Conservation (phyloP, 129 eudicot genomes). For the Flaveria linearis region DNA sequence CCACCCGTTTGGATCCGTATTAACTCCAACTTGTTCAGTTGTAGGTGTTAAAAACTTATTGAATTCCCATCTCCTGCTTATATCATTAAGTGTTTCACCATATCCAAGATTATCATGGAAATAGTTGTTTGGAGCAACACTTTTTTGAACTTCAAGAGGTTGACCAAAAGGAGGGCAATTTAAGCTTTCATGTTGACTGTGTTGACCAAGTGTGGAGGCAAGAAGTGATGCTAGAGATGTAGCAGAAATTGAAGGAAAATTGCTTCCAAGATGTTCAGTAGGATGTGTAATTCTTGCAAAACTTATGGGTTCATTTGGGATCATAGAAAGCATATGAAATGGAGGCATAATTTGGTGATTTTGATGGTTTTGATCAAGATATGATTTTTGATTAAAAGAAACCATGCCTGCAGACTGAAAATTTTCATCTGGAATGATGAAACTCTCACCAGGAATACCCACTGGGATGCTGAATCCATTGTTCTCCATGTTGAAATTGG, state of each 20-base stretch:
- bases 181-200: constrained; percentile 33
- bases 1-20: constrained; percentile 50
- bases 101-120: constrained; percentile 26
- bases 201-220: constrained; percentile 41
- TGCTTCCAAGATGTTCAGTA: constrained; percentile 31
- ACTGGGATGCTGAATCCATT: constrained; percentile 41
- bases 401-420: constrained; percentile 33
- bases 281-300: constrained; percentile 18
- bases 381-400: constrained; percentile 41
- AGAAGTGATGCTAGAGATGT: constrained; percentile 51
- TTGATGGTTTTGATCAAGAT: constrained; percentile 39
- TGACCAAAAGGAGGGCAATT: constrained; percentile 32
- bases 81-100: constrained; percentile 39
- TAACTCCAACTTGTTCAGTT: constrained; percentile 23
- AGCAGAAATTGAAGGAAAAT: constrained; percentile 43
- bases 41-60: constrained; percentile 38
- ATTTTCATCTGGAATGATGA: constrained; percentile 39
- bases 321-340: constrained; percentile 33
- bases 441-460: constrained; percentile 40
- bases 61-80: constrained; percentile 55
- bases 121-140: constrained; percentile 21
- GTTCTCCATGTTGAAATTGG: constrained; percentile 46
- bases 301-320: constrained; percentile 43
- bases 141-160: constrained; percentile 19
- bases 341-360: constrained; percentile 40